These are phyloP conservation scores for Tieghemostelium lacteum DNA, from an alignment of 78 protist species.

Conservation along the genomic window DNA sequence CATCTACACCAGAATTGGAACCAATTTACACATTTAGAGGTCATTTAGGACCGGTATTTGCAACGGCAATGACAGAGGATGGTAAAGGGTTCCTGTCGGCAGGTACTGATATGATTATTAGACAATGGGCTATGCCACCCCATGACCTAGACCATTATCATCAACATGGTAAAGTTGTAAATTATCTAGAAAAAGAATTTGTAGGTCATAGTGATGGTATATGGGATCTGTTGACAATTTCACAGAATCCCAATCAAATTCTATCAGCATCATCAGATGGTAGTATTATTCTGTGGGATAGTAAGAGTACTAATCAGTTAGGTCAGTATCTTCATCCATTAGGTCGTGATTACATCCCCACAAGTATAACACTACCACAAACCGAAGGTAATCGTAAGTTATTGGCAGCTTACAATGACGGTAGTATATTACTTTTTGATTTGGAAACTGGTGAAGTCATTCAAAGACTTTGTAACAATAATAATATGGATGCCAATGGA, in stretches of 20 bases:
- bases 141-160: constrained; percentile 42
- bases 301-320: not conserved
- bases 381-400: constrained; percentile 39
- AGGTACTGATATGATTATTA: constrained; percentile 78
- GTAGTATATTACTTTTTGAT: constrained; percentile 28
- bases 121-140: constrained; percentile 61
- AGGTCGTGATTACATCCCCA: not conserved
- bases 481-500: not conserved
- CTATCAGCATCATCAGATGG: constrained; percentile 82
- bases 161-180: constrained; percentile 20
- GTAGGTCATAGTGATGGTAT: constrained; percentile 81
- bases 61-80: constrained; percentile 28
- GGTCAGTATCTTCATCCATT: not conserved
- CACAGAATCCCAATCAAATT: not conserved
- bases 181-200: constrained; percentile 15
- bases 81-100: constrained; percentile 32
- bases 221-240: constrained; percentile 50
- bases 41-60: constrained; percentile 77
- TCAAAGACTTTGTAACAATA: not conserved
- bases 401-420: constrained; percentile 36
- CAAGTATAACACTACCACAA: constrained; percentile 5
- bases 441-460: constrained; percentile 34
- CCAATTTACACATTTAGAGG: constrained; percentile 84
- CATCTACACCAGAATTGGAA: constrained; percentile 57
- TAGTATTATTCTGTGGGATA: constrained; percentile 70